A percentile compares a stretch with the other conserved stretches of the same genome.
These are phyloP conservation scores for Daldinia vernicosa DNA, from an alignment of 495 filamentous ascomycete genomes.

Conservation along the genomic window DNA sequence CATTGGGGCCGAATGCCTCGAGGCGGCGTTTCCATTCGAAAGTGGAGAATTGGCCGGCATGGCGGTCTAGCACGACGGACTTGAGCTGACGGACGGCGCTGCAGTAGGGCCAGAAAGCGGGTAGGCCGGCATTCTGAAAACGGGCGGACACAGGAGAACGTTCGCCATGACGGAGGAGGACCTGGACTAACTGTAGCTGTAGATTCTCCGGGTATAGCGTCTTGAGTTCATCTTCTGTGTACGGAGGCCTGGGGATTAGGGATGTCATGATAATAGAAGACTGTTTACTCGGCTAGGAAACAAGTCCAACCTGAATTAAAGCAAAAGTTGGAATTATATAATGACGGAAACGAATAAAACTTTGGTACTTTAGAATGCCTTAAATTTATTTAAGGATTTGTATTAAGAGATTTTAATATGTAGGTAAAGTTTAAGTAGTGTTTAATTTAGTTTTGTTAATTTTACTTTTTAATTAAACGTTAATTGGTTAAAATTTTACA, in stretches of 20 bases:
- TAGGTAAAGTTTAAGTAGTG: no score
- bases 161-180: constrained; percentile 92
- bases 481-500: no score
- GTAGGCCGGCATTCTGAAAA: constrained; percentile 88
- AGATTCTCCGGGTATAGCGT: constrained; percentile 81
- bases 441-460: no score
- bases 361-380: no score
- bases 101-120: constrained; percentile 93
- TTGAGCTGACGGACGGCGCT: constrained; percentile 74
- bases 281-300: not conserved
- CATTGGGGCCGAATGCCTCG: constrained; percentile 79
- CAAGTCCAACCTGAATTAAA: not conserved
- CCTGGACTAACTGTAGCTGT: constrained; percentile 87
- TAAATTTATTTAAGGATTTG: no score
- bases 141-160: constrained; percentile 84
- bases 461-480: no score
- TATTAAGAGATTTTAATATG: no score
- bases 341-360: not conserved
- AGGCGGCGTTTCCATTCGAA: constrained; percentile 82
- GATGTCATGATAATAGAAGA: constrained; percentile 70
- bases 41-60: constrained; percentile 62
- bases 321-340: not conserved
- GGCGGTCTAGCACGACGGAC: constrained; percentile 68
- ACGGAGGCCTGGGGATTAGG: constrained; percentile 75
- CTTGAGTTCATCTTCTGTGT: constrained; percentile 80